Percentiles rank a stretch among this genome's conserved stretches.
Conservation (phyloP, 495 filamentous ascomycete species). For the Hyaloscypha finlandica region DNA sequence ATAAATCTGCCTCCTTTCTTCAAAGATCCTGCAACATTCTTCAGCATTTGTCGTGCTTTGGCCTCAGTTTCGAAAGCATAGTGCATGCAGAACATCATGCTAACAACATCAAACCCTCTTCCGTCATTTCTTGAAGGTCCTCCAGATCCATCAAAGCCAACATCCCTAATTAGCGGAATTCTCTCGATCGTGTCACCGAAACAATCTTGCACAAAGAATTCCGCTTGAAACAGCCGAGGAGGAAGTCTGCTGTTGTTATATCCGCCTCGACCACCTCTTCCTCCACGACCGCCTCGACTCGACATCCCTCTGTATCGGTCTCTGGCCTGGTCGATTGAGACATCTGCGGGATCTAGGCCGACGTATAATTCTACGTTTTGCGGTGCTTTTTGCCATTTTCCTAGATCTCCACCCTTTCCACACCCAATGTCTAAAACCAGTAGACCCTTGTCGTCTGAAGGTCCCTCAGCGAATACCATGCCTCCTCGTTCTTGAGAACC, state of each 20-base stretch:
- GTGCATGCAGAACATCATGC: conserved; percentile 99
- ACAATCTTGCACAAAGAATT: conserved; percentile 88
- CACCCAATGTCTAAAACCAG: conserved; percentile 92
- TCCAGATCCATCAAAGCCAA: conserved; percentile 75
- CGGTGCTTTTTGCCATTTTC: conserved; percentile 92
- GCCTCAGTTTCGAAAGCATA: conserved; percentile 94
- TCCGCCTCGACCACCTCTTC: conserved; percentile 55
- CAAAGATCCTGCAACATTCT: conserved; percentile 84
- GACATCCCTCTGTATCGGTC: conserved; percentile 78
- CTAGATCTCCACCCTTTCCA: conserved; percentile 93
- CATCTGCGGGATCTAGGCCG: conserved; percentile 87
- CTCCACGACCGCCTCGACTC: conserved; percentile 52
- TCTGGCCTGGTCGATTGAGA: conserved; percentile 85
- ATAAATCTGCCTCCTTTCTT: conserved; percentile 95
- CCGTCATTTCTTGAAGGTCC: conserved; percentile 49
- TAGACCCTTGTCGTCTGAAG: conserved; percentile 53
- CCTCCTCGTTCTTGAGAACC: conserved; percentile 56
- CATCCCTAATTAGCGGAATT: conserved; percentile 72
- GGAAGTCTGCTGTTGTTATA: conserved; percentile 39
- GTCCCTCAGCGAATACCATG: conserved; percentile 36
- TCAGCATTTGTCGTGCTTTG: conserved; percentile 87
- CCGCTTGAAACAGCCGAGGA: conserved; percentile 70
- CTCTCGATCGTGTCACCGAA: conserved; percentile 80
- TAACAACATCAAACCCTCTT: conserved; percentile 92
- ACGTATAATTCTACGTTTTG: conserved; percentile 86